Conservation (phyloP, 495 filamentous ascomycete genomes). For the Aspergillus incahuasiensis region DNA sequence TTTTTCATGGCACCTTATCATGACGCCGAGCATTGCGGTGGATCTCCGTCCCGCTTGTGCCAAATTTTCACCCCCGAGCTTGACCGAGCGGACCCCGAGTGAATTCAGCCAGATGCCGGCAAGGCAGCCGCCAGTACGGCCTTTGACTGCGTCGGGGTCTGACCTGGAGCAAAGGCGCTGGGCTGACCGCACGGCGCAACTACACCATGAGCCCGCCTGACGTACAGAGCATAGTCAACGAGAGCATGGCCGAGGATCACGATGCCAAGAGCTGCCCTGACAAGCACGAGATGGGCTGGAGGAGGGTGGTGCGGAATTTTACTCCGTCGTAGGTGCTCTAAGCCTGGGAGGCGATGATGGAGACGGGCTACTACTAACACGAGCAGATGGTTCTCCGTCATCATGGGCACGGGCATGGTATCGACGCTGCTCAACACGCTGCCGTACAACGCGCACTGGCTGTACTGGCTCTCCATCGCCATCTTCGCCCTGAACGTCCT, state of each 20-base stretch:
- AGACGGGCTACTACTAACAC: conserved; percentile 8
- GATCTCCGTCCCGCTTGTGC: background rate
- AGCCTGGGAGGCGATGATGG: background rate
- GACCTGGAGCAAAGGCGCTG: background rate
- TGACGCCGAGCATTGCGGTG: background rate
- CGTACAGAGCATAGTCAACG: background rate
- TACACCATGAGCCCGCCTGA: background rate
- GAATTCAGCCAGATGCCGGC: background rate
- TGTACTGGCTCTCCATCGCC: conserved; percentile 49
- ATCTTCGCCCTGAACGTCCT: conserved; percentile 53
- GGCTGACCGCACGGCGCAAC: background rate
- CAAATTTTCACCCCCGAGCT: background rate
- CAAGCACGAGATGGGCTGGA: conserved; percentile 40
- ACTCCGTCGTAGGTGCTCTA: conserved; percentile 37
- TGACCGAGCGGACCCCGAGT: background rate
- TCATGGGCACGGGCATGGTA: conserved; percentile 63
- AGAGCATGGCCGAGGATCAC: background rate
- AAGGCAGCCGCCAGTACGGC: background rate
- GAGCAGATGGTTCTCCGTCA: conserved; percentile 48
- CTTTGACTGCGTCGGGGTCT: background rate
- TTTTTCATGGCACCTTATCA: background rate
- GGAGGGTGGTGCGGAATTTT: conserved; percentile 45
- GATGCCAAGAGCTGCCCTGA: background rate
- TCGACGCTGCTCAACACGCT: conserved; percentile 55
- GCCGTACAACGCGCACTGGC: conserved; percentile 50